Evolutionary conservation across 495 filamentous ascomycete species (phyloP).

Genomic region (Friedmanniomyces simplex): DNA sequence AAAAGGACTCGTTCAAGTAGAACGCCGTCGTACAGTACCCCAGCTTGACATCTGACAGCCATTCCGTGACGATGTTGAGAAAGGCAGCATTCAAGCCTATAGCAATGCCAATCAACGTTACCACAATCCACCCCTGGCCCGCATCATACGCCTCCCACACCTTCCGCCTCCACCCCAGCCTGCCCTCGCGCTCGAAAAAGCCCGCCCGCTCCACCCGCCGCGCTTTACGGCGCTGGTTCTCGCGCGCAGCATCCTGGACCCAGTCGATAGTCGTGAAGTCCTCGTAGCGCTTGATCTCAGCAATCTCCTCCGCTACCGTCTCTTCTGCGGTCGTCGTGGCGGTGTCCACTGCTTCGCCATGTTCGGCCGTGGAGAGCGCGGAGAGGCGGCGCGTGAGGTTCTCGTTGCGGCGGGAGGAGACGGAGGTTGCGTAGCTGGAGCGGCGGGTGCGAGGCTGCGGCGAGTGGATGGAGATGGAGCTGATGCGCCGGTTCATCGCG

Average conservation of each 20-base stretch:
- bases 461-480: slow-evolving; percentile 24
- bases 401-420: slow-evolving; percentile 31
- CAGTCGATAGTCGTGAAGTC: slow-evolving; percentile 98
- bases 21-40: slow-evolving; percentile 91
- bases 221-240: slow-evolving; percentile 70
- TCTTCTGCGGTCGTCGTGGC: slow-evolving; percentile 34
- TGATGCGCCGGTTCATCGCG: slow-evolving; percentile 34
- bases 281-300: slow-evolving; percentile 95
- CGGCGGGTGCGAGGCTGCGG: slow-evolving; percentile 21
- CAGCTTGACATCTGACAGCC: slow-evolving; percentile 90
- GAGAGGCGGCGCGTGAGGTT: slow-evolving; percentile 57
- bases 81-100: slow-evolving; percentile 92
- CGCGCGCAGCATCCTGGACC: slow-evolving; percentile 93
- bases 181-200: slow-evolving; percentile 62
- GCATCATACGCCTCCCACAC: slow-evolving; percentile 86
- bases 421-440: slow-evolving; percentile 39
- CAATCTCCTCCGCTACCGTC: slow-evolving; percentile 82
- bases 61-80: slow-evolving; percentile 92
- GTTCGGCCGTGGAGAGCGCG: slow-evolving; percentile 54
- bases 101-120: slow-evolving; percentile 82
- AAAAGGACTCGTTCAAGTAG: slow-evolving; percentile 96
- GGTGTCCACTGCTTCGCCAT: slow-evolving; percentile 41
- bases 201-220: slow-evolving; percentile 61
- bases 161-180: slow-evolving; percentile 70
- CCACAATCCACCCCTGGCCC: slow-evolving; percentile 95